Conservation (phyloP, 73 alveolate species). For the Symbiodinium pilosum region DNA sequence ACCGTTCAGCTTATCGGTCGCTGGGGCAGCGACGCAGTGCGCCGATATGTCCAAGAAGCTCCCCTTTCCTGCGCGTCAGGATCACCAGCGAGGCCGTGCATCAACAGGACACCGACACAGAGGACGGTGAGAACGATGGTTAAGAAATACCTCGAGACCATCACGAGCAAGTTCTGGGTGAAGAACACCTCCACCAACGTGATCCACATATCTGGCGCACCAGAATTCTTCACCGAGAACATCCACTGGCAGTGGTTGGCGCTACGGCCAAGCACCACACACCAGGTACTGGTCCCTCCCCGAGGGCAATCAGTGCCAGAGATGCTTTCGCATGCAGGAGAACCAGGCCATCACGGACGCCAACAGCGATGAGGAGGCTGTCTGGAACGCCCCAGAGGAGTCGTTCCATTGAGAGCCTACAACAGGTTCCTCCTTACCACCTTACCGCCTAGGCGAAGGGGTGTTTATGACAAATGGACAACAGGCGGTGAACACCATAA, state of each 20-base stretch:
- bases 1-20: not conserved
- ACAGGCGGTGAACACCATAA: too few relatives aligned
- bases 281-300: not conserved
- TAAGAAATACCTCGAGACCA: not conserved
- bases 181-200: not conserved
- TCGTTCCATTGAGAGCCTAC: too few relatives aligned
- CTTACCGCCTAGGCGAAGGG: too few relatives aligned
- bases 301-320: not conserved
- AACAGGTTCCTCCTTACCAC: too few relatives aligned
- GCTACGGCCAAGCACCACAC: not conserved
- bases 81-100: too few relatives aligned
- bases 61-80: not conserved
- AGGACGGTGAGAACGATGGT: not conserved
- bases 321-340: not conserved
- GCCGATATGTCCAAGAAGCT: not conserved
- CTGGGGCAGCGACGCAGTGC: not conserved
- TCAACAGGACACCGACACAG: not conserved
- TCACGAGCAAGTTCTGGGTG: not conserved
- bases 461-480: too few relatives aligned
- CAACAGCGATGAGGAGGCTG: not conserved
- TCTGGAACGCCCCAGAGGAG: too few relatives aligned
- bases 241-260: slow-evolving; percentile 12
- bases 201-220: not conserved
- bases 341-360: not conserved
- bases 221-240: not conserved